phyloP scores from a whole-genome alignment of 225 moss, liverwort and hornwort species.

The Sphagnum contortum region DNA sequence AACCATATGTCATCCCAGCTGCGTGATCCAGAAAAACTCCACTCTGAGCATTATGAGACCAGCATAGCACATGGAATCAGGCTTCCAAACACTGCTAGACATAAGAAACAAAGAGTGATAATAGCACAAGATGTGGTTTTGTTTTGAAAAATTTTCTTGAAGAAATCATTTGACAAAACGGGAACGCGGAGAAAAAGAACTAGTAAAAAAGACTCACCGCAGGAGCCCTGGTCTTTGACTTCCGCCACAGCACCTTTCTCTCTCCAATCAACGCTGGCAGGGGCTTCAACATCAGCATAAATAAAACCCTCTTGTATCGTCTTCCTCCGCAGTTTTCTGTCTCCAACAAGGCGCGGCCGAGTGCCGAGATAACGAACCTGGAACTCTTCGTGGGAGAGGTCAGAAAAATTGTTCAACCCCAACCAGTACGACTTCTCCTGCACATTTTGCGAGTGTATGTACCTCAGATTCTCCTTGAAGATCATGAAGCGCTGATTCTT shows the following conservation, averaged over 20 bases:
- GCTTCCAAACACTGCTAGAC: too few species aligned
- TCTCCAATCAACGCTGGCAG: conserved; percentile 58
- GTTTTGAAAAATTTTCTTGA: neutral
- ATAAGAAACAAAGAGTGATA: too few species aligned
- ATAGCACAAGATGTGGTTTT: too few species aligned
- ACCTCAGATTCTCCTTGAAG: conserved; percentile 64
- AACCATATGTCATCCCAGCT: too few species aligned
- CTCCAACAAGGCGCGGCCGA: conserved; percentile 5
- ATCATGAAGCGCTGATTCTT: conserved; percentile 62
- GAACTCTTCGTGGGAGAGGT: conserved; percentile 66
- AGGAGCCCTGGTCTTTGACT: conserved; percentile 72
- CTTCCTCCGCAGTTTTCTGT: conserved; percentile 13
- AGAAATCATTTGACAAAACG: neutral
- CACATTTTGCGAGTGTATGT: conserved; percentile 65
- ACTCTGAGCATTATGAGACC: neutral
- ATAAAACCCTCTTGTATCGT: conserved; percentile 18
- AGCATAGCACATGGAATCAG: neutral
- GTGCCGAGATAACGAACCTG: conserved; percentile 46
- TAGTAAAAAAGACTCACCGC: conserved; percentile 15
- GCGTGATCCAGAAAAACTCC: neutral
- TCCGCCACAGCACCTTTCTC: conserved; percentile 57
- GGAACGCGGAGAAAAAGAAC: neutral
- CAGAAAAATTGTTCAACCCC: conserved; percentile 68
- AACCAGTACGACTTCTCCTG: conserved; percentile 51
- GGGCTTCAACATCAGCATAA: conserved; percentile 30